Evolutionary conservation across 2,329 filamentous ascomycete species (phyloP), one percentile per base, ranked within the genome.

Genomic region (Sporothrix inflata): DNA sequence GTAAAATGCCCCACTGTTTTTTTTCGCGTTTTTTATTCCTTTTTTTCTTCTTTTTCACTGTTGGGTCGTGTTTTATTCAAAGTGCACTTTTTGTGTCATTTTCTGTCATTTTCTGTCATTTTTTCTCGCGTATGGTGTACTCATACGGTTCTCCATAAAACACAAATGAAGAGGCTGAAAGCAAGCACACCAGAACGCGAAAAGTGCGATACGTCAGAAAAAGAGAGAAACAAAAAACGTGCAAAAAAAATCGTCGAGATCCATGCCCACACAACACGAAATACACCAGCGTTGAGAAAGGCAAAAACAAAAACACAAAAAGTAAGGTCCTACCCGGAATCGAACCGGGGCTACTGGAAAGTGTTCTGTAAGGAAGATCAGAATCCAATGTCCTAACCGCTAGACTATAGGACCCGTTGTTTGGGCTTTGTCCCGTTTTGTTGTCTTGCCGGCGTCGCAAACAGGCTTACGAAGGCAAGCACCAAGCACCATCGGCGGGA

Each of bases 351-450:
- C 71, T 72, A 69, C 65, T 72, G 71, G 71, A 72, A 69, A 40
- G 21, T 69, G 7, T 45, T 65, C 60, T 30, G 6, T 12, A 4
- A 34, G 21, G 21, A 69, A 51, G 38, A 69, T 72, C 71, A 72
- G 71, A 72, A 72, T 72, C 71, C 71, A 72, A 60, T 72, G 71
- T 72, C 71, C 71, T 72, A 72, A 72, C 71, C 71, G 71, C 71
- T 72, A 72, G 71, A 72, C 71, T 72, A 72, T 60, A 72, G 66
- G 65, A 72, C 71, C 70, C 21, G 21, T n/a, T 53, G 69, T 34
- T 51, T 65, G 19, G 16, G 38, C 30, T 40, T 42, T 38, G 9
- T 19, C 12, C 63, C 30, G 19, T 40, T 60, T 53, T 40, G 65
- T 68, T 68, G 63, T 30, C 19, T 38, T 60, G 12, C n/a, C n/a